Evolutionary conservation across 2,329 filamentous ascomycete genomes (phyloP).

Genomic region (Grosmannia huntii): DNA sequence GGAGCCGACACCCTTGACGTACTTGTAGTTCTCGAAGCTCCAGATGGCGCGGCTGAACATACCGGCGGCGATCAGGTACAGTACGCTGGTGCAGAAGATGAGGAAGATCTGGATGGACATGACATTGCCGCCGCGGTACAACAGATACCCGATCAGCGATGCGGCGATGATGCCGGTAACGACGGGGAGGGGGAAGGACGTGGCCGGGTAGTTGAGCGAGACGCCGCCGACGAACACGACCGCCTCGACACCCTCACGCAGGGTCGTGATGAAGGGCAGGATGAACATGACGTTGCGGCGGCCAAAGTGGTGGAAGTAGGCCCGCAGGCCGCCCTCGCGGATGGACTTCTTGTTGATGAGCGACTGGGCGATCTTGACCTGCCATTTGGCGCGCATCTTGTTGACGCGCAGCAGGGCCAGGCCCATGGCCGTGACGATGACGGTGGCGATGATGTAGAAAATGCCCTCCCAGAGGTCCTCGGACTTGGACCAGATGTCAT

Average conservation of each 20-base stretch:
- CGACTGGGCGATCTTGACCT: constrained; percentile 63
- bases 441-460: constrained; percentile 59
- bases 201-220: constrained; percentile 60
- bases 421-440: constrained; percentile 76
- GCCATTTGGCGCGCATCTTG: constrained; percentile 80
- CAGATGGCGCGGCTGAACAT: constrained; percentile 66
- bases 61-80: constrained; percentile 71
- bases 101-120: constrained; percentile 38
- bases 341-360: constrained; percentile 39
- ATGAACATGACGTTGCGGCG: constrained; percentile 73
- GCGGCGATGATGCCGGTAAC: constrained; percentile 60
- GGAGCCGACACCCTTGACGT: constrained; percentile 37
- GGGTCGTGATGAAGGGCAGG: constrained; percentile 75
- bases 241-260: constrained; percentile 75
- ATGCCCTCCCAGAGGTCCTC: constrained; percentile 74
- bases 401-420: constrained; percentile 67
- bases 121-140: constrained; percentile 39
- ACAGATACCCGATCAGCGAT: constrained; percentile 51
- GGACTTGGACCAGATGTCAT: constrained; percentile 50
- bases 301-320: constrained; percentile 42
- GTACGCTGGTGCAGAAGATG: constrained; percentile 61
- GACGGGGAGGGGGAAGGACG: constrained; percentile 65
- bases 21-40: constrained; percentile 50
- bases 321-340: constrained; percentile 11
- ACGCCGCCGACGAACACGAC: constrained; percentile 81